Percentiles rank a stretch among this genome's conserved stretches.
Evolutionary conservation across 2,329 filamentous ascomycete genomes (phyloP).

Genomic region (Neofusicoccum umdonicola): DNA sequence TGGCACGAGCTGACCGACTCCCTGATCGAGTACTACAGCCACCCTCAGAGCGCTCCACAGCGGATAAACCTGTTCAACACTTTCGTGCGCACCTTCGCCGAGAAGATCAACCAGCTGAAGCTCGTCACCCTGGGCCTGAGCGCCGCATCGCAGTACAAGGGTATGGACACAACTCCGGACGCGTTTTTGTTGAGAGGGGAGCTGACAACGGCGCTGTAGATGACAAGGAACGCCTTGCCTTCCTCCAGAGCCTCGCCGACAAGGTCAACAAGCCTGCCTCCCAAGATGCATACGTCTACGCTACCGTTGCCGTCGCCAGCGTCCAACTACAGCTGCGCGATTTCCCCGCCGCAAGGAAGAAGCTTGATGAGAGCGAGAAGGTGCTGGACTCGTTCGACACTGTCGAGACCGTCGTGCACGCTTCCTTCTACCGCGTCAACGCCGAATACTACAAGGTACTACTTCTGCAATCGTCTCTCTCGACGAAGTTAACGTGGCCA

Average conservation of each 20-base stretch:
- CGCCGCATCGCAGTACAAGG: conserved; percentile 79
- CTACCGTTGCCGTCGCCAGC: conserved; percentile 82
- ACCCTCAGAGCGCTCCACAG: conserved; percentile 76
- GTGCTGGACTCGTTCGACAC: conserved; percentile 91
- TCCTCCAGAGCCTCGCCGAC: conserved; percentile 77
- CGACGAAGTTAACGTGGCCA: conserved; percentile 30
- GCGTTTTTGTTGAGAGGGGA: not conserved
- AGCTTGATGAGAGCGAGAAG: conserved; percentile 81
- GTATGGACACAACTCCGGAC: conserved; percentile 42
- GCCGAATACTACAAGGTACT: conserved; percentile 83
- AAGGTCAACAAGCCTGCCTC: conserved; percentile 90
- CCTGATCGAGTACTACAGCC: conserved; percentile 82
- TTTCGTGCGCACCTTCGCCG: conserved; percentile 93
- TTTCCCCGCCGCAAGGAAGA: conserved; percentile 77
- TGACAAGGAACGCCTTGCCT: conserved; percentile 78
- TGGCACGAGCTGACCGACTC: conserved; percentile 97
- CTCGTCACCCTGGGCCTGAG: conserved; percentile 87
- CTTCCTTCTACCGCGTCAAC: conserved; percentile 92
- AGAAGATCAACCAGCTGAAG: conserved; percentile 99
- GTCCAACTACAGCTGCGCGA: conserved; percentile 80
- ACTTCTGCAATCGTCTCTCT: not conserved
- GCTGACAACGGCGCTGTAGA: conserved; percentile 54
- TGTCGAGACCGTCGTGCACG: conserved; percentile 92
- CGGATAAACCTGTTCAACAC: conserved; percentile 88
- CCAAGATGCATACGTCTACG: conserved; percentile 94